A percentile compares a stretch with the other conserved stretches of the same genome.
phyloP scores from a whole-genome alignment of 176 grass and related monocot genomes.

The Urochloa ruziziensis region DNA sequence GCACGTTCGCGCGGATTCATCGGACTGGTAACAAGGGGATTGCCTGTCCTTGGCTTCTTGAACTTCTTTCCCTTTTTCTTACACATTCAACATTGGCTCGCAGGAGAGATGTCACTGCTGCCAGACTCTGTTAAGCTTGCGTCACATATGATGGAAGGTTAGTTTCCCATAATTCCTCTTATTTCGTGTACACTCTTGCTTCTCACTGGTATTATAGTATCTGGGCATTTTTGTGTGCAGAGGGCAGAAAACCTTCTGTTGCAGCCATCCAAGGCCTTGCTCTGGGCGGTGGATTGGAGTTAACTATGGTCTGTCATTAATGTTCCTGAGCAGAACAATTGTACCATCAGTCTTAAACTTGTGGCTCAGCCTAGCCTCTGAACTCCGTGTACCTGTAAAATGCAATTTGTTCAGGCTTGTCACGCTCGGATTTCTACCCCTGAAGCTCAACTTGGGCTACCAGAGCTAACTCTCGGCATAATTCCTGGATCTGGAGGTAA shows the following conservation, averaged over 20 bases:
- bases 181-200: background rate
- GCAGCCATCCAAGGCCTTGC: conserved; percentile 92
- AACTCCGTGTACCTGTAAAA: conserved; percentile 8
- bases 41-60: background rate
- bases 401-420: conserved; percentile 54
- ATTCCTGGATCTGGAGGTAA: conserved; percentile 97
- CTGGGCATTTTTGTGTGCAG: conserved; percentile 36
- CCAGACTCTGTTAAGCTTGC: conserved; percentile 76
- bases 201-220: background rate
- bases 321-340: background rate
- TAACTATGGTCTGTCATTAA: conserved; percentile 60
- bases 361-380: background rate
- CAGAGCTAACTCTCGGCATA: conserved; percentile 85
- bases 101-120: conserved; percentile 63
- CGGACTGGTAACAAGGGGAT: conserved; percentile 42
- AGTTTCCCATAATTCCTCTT: conserved; percentile 4
- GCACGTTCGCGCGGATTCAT: conserved; percentile 68
- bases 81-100: conserved; percentile 12
- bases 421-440: conserved; percentile 94
- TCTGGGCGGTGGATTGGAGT: conserved; percentile 91
- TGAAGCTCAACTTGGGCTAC: conserved; percentile 91
- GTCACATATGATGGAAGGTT: conserved; percentile 80
- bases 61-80: background rate
- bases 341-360: conserved; percentile 1
- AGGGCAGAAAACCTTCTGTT: conserved; percentile 84